These are phyloP conservation scores for Pueraria montana DNA, from an alignment of 306 rosid genomes.

Conservation along the genomic window DNA sequence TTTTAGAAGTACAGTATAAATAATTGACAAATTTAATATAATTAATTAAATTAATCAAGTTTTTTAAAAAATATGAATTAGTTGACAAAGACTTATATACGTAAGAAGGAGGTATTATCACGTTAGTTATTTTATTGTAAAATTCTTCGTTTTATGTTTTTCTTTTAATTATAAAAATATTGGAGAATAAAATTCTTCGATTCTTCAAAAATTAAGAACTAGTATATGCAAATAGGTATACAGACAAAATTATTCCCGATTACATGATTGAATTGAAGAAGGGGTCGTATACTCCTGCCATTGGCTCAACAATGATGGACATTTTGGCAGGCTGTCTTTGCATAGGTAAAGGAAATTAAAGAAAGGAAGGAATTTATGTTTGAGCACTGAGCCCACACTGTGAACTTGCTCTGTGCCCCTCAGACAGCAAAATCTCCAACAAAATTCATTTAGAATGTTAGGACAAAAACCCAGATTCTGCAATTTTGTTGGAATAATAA, in stretches of 20 bases:
- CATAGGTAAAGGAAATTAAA: conserved; percentile 2
- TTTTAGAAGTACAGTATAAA: too few species aligned
- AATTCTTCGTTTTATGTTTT: too few species aligned
- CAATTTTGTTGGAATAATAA: background rate
- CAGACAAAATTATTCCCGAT: background rate
- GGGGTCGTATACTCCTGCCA: background rate
- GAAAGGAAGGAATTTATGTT: conserved; percentile 12
- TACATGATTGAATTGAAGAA: background rate
- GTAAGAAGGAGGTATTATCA: too few species aligned
- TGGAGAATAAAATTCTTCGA: too few species aligned
- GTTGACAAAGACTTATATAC: too few species aligned
- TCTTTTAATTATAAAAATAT: too few species aligned
- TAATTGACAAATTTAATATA: too few species aligned
- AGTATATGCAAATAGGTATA: background rate
- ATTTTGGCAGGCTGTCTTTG: conserved; percentile 6
- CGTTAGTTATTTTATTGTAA: too few species aligned
- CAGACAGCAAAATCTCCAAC: conserved; percentile 5
- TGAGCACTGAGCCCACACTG: conserved; percentile 17
- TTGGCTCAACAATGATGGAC: conserved; percentile 4
- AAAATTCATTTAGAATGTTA: conserved; percentile 16
- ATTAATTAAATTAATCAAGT: too few species aligned
- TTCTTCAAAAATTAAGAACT: background rate
- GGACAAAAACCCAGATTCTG: conserved; percentile 6
- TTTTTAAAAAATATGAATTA: too few species aligned
- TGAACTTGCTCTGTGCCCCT: background rate